phyloP scores from a whole-genome alignment of 2,329 filamentous ascomycete genomes.

The Exophiala sp. region DNA sequence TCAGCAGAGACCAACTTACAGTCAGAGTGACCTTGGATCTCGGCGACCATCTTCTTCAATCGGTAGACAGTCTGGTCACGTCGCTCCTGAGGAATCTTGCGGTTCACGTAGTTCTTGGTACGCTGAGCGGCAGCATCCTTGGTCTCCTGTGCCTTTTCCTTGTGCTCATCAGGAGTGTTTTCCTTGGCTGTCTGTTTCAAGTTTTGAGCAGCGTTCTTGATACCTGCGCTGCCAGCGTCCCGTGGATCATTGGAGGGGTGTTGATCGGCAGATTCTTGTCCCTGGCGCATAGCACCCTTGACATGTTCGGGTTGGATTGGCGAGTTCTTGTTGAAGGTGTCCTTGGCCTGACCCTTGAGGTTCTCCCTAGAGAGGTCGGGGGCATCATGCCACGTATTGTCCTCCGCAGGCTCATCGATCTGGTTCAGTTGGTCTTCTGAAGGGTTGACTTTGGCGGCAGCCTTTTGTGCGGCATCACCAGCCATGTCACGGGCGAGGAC shows the following conservation, averaged over 20 bases:
- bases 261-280: conserved; percentile 52
- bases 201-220: conserved; percentile 33
- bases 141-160: conserved; percentile 38
- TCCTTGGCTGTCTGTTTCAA: conserved; percentile 57
- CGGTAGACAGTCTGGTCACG: conserved; percentile 89
- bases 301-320: conserved; percentile 58
- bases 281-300: conserved; percentile 57
- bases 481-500: conserved; percentile 85
- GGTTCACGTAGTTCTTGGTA: conserved; percentile 70
- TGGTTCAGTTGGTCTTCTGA: conserved; percentile 70
- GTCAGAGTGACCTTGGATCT: conserved; percentile 92
- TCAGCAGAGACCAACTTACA: conserved; percentile 49
- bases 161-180: conserved; percentile 62
- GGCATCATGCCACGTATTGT: conserved; percentile 90
- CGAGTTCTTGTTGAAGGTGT: conserved; percentile 54
- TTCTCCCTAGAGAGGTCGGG: conserved; percentile 70
- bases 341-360: conserved; percentile 66
- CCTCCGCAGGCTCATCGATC: conserved; percentile 78
- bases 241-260: conserved; percentile 30
- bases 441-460: conserved; percentile 71
- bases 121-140: conserved; percentile 41
- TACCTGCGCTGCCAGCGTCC: conserved; percentile 37
- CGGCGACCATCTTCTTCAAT: conserved; percentile 95
- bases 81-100: conserved; percentile 88
- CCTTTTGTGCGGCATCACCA: conserved; percentile 79